Percentiles rank a stretch among this genome's conserved stretches.
Conservation (phyloP, 768 basidiomycete species). For the Calocybe indica region DNA sequence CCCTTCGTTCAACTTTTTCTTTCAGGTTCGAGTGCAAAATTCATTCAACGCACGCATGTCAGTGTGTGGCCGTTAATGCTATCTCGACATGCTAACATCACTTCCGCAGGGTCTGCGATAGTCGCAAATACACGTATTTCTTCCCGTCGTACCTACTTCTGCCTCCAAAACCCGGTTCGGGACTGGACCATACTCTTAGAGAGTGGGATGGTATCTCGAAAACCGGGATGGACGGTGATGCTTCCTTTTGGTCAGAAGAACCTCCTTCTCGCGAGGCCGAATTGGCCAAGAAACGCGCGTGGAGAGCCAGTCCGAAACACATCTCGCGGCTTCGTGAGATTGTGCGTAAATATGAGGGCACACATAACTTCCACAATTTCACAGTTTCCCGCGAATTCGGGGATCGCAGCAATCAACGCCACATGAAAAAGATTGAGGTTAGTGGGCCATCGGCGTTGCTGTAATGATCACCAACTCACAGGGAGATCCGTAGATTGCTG, state of each 20-base stretch:
- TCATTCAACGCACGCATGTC: conserved; percentile 79
- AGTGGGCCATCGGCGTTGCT: conserved; percentile 2
- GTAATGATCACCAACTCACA: neutral
- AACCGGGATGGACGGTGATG: conserved; percentile 8
- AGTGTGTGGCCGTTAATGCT: conserved; percentile 13
- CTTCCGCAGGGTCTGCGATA: conserved; percentile 75
- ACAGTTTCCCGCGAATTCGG: conserved; percentile 83
- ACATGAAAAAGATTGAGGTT: conserved; percentile 86
- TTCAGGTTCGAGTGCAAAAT: conserved; percentile 64
- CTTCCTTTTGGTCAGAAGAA: conserved; percentile 60
- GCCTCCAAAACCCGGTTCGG: conserved; percentile 68
- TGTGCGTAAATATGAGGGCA: conserved; percentile 69
- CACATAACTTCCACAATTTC: conserved; percentile 98
- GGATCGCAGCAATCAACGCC: conserved; percentile 78
- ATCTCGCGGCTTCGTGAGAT: conserved; percentile 50
- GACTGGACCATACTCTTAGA: no score
- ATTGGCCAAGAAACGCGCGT: conserved; percentile 59
- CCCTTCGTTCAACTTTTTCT: neutral
- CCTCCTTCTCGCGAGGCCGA: conserved; percentile 49
- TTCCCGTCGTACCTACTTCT: conserved; percentile 91
- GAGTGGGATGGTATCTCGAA: conserved; percentile 16
- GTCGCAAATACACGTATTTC: conserved; percentile 95
- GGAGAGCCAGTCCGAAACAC: conserved; percentile 53
- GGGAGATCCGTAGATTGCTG: conserved; percentile 46
- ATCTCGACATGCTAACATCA: conserved; percentile 6